These are phyloP conservation scores for Salix caprea DNA, from an alignment of 345 rosid genomes.

Conservation along the genomic window DNA sequence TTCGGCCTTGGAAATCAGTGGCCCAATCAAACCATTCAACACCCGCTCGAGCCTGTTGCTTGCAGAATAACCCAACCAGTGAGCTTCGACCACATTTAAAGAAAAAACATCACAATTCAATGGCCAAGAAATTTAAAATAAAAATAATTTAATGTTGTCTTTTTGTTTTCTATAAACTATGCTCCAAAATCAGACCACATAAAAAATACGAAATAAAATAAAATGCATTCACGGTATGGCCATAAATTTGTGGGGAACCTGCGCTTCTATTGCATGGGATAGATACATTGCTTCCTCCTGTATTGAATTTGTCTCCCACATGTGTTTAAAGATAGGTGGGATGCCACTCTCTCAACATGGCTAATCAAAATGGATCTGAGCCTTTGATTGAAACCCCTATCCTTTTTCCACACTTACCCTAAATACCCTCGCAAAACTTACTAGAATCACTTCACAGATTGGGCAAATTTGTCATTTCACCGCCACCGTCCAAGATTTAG, in stretches of 20 bases:
- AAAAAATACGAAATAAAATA: no score
- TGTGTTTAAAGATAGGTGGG: conserved; percentile 11
- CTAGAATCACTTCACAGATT: not conserved
- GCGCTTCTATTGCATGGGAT: not conserved
- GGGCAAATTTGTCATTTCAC: not conserved
- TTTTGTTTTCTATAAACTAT: not conserved
- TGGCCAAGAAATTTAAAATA: not conserved
- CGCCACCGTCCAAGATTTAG: not conserved
- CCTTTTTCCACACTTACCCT: not conserved
- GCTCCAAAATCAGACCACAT: not conserved
- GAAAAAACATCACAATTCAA: not conserved
- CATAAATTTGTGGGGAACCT: no score
- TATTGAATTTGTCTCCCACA: conserved; percentile 3
- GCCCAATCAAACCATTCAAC: no score
- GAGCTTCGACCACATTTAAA: not conserved
- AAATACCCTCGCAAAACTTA: not conserved
- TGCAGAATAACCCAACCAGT: not conserved
- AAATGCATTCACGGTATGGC: no score
- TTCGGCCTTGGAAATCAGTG: no score
- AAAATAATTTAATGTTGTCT: not conserved
- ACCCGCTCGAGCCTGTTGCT: not conserved
- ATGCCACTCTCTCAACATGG: conserved; percentile 14
- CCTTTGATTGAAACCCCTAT: no score
- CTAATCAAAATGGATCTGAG: no score
- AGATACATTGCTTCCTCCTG: conserved; percentile 9